Percentiles rank a stretch among this genome's conserved stretches.
phyloP scores from a whole-genome alignment of 2,329 filamentous ascomycete genomes.

The Cordyceps cateniannulata region DNA sequence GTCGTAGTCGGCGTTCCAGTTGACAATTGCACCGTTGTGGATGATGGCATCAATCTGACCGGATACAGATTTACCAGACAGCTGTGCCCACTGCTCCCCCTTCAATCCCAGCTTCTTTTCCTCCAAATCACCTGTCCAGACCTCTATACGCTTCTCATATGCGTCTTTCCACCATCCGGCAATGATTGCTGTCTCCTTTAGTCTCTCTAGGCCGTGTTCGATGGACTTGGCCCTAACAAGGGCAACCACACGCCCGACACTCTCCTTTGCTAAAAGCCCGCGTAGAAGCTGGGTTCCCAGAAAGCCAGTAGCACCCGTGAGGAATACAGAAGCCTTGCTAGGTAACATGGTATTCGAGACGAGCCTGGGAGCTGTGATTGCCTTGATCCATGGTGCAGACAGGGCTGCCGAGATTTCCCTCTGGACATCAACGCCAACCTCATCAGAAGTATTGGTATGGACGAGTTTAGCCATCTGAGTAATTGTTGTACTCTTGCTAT shows the following conservation, averaged over 20 bases:
- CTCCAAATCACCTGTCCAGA: too few relatives aligned
- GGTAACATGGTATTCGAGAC: not conserved
- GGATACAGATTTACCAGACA: too few relatives aligned
- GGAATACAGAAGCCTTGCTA: not conserved
- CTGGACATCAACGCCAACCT: not conserved
- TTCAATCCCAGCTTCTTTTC: too few relatives aligned
- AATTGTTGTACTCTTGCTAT: constrained; percentile 17
- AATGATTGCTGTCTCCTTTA: too few relatives aligned
- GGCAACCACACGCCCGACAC: constrained; percentile 2
- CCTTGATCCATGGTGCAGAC: not conserved
- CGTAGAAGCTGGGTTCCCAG: constrained; percentile 15
- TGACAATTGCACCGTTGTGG: constrained; percentile 74
- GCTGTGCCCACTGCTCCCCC: too few relatives aligned
- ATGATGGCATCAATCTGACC: constrained; percentile 66
- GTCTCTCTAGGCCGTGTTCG: too few relatives aligned
- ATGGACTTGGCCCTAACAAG: constrained; percentile 22
- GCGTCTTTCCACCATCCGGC: too few relatives aligned
- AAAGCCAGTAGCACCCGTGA: constrained; percentile 16
- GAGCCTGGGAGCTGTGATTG: not conserved
- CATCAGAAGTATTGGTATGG: not conserved
- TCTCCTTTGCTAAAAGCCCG: constrained; percentile 6
- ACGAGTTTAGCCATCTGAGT: constrained; percentile 15
- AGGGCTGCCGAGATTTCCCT: not conserved
- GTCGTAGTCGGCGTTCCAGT: constrained; percentile 76
- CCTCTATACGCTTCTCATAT: too few relatives aligned